Base-by-base conservation (phyloP, 495 filamentous ascomycete genomes). In the Aspergillus taichungensis region DNA sequence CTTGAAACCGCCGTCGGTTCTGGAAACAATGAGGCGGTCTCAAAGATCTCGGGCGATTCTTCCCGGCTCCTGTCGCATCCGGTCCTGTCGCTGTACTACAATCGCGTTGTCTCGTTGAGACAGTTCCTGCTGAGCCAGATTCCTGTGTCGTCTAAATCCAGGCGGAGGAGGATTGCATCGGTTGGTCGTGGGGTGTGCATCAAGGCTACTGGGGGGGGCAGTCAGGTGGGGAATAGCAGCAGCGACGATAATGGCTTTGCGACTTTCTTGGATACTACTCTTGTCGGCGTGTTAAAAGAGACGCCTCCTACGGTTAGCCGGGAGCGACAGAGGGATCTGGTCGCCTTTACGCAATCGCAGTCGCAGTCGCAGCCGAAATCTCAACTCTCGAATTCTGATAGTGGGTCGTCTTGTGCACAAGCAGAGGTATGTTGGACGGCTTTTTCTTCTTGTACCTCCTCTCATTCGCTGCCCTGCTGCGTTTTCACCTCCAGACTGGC, bases 51-150 rank as follows among this genome's bases (percentile, higher is more conserved):
- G 18, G 18, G 18, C 18, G 18, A 24, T 24, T 24, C 18, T 24
- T 24, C 18, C 18, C 18, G 18, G 18, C 18, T 24, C 18, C 18
- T 24, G 18, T 44, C 56, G 24, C 83, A 88, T 63, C 79, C 81
- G 13, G 73, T 94, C 27, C 74, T 97, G 40, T 76, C 72, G 37
- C 73, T 79, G 48, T 94, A 86, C 68, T 95, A 94, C 64, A 63
- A 71, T 3, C 57, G 75, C 29, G 73, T 88, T 10, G 58, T 79
- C 30, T 81, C 83, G 0, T 64, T 97, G 40, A 80, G 88, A 34
- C 70, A 84, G 30, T 90, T 88, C 63, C 68, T 92, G 40, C 60
- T 79, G 24, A 66, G 66, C 33, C 66, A 59, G 45, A 66, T 85
- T 13, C 69, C 73, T 5, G 53, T 53, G 12, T 64, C 73, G 5